These are phyloP conservation scores for Eucalyptus marginata DNA, from an alignment of 345 rosid species.

Conservation along the genomic window DNA sequence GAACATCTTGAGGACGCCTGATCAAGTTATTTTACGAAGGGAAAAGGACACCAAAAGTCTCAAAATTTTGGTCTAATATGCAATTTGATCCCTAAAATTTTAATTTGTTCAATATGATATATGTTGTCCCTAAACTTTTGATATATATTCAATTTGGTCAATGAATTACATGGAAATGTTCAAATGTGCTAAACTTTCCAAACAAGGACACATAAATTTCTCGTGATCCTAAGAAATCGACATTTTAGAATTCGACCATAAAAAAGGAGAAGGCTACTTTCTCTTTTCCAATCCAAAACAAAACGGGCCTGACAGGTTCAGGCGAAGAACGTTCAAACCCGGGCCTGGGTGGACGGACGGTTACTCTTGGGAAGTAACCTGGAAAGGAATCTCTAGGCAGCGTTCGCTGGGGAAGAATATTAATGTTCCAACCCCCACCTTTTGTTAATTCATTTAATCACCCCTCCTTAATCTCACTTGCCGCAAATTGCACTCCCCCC, in stretches of 20 bases:
- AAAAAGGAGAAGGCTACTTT: rapidly evolving
- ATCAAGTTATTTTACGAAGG: neutral
- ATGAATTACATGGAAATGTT: rapidly evolving
- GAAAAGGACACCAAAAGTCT: too few relatives aligned
- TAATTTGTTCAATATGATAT: too few relatives aligned
- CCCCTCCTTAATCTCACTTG: neutral
- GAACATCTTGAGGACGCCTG: neutral
- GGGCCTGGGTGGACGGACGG: neutral
- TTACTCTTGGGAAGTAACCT: neutral
- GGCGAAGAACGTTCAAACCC: neutral
- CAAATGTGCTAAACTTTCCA: neutral
- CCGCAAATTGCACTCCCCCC: neutral
- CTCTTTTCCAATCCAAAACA: neutral
- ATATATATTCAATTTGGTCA: too few relatives aligned
- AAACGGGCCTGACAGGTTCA: neutral
- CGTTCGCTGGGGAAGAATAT: neutral
- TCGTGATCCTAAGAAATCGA: neutral
- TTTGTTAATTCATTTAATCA: neutral
- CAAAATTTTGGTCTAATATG: rapidly evolving
- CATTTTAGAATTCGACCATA: neutral
- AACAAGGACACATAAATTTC: neutral
- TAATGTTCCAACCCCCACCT: neutral
- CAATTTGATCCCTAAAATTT: rapidly evolving
- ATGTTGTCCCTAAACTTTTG: rapidly evolving
- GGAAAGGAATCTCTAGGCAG: neutral